These are phyloP conservation scores for Puccinia coronata DNA, from an alignment of 1,284 basidiomycete genomes.

Conservation along the genomic window DNA sequence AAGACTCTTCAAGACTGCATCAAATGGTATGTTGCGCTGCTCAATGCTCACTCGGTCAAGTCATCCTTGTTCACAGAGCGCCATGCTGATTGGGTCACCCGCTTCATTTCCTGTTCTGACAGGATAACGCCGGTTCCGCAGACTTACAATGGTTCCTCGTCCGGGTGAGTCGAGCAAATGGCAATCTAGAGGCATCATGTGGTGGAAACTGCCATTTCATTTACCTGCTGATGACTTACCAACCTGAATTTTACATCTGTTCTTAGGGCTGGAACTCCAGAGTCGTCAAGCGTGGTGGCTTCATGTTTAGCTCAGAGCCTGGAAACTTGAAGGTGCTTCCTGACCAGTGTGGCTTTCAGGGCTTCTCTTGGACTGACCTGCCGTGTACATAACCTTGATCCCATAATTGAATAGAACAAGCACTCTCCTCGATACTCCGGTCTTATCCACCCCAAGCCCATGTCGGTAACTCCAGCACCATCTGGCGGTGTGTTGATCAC, in stretches of 20 bases:
- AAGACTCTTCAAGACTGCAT: background rate
- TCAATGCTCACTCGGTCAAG: background rate
- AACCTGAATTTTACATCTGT: background rate
- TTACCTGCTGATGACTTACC: background rate
- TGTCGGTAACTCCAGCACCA: conserved; percentile 18
- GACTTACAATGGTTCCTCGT: conserved; percentile 89
- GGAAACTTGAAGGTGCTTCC: conserved; percentile 62
- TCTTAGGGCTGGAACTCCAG: conserved; percentile 76
- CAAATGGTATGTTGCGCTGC: background rate
- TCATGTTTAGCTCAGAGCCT: conserved; percentile 61
- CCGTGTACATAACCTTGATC: background rate
- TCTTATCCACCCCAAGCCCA: conserved; percentile 72
- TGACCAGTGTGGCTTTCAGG: background rate
- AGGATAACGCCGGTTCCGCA: conserved; percentile 61
- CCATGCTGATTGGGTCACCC: background rate
- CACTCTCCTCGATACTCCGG: conserved; percentile 88
- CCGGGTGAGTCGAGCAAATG: conserved; percentile 66
- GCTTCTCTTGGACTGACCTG: conserved; percentile 65
- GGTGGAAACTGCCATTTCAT: too few relatives aligned
- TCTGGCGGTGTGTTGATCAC: conserved; percentile 39
- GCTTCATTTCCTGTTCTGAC: background rate
- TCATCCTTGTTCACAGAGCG: background rate
- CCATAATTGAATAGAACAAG: conserved; percentile 68
- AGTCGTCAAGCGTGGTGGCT: conserved; percentile 69
- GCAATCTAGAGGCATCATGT: too few relatives aligned